Base-by-base conservation (phyloP, 129 eudicot genomes). In the Gnaphalium uliginosum region DNA sequence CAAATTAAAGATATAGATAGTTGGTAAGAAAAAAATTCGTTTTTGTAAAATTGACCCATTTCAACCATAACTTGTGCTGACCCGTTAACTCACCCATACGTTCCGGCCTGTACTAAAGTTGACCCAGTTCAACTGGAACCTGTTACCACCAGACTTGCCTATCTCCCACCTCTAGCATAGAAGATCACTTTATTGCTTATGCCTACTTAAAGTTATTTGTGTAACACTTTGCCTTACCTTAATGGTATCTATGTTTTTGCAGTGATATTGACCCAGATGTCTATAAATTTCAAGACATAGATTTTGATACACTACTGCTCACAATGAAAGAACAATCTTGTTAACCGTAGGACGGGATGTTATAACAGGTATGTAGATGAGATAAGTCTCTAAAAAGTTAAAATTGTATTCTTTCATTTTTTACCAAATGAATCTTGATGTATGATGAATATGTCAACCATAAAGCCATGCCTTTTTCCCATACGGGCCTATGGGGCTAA, bases 341-440 rank as follows among this genome's bases (percentile, higher is more conserved):
- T 59, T 39, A 1, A 53, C 35, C 4, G 19, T 76, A 65, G 71
- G 56, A 66, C 65, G 50, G 75, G 81, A 78, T 69, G 62, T 48
- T 69, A 76, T 69, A 27, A 78, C 71, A 78, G 81, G 81, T 78
- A 78, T 78, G 76, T 78, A 78, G 81, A 69, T 69, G 81, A 59
- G 81, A 78, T 19, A 60, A 43, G 61, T 43, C 65, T 69, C 64
- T 27, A 24, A 41, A 41, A 78, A 69, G 32, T 77, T 43, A 78
- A 23, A 17, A 6, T 43, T 69, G 81, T 70, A 78, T 78, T 78
- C 76, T 78, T 78, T 78, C 63, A 78, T 78, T 78, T 78, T 77
- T 78, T 60, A 46, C 81, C 9, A 69, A 60, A 59, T 46, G 76
- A 69, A 60, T 78, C 19, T 69, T 70, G 76, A 78, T 57, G 75